Evolutionary conservation across 768 basidiomycete species (phyloP).

Genomic region (Pluteus cervinus): DNA sequence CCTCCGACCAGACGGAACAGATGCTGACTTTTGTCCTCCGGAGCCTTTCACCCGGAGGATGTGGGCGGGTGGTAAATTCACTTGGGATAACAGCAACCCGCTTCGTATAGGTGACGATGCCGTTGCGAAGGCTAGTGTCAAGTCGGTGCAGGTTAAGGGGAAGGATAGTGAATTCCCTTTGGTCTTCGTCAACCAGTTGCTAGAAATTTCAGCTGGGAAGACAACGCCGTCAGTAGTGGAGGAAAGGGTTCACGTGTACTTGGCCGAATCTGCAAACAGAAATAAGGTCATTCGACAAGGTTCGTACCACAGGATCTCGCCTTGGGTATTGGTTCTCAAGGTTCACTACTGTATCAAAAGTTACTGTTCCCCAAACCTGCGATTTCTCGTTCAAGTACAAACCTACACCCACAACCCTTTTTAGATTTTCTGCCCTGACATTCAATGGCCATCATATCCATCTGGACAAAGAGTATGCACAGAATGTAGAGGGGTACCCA

Average conservation of each 20-base stretch:
- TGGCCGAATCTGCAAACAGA: conserved; percentile 21
- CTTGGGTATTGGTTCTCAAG: not conserved
- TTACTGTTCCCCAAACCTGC: conserved; percentile 31
- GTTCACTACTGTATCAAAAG: conserved; percentile 3
- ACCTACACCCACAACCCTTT: conserved; percentile 67
- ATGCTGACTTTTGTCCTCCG: conserved; percentile 66
- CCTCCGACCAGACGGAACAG: conserved; percentile 67
- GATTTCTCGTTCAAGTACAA: conserved; percentile 63
- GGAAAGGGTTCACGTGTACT: conserved; percentile 66
- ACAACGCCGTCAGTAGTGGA: conserved; percentile 47
- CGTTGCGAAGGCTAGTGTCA: conserved; percentile 40
- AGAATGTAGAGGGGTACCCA: conserved; percentile 62
- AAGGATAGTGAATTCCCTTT: conserved; percentile 60
- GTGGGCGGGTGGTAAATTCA: conserved; percentile 74
- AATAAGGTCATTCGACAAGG: conserved; percentile 38
- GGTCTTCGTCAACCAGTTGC: conserved; percentile 68
- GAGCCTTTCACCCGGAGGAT: conserved; percentile 71
- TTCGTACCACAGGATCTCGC: conserved; percentile 15
- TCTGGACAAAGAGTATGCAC: conserved; percentile 70
- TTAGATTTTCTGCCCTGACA: conserved; percentile 82
- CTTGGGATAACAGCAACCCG: conserved; percentile 45
- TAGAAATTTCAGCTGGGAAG: conserved; percentile 42
- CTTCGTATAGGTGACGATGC: conserved; percentile 51
- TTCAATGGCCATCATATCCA: conserved; percentile 87
- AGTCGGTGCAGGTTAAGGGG: conserved; percentile 54